Evolutionary conservation across 495 filamentous ascomycete species (phyloP).

Genomic region (Xylaria intraflava): DNA sequence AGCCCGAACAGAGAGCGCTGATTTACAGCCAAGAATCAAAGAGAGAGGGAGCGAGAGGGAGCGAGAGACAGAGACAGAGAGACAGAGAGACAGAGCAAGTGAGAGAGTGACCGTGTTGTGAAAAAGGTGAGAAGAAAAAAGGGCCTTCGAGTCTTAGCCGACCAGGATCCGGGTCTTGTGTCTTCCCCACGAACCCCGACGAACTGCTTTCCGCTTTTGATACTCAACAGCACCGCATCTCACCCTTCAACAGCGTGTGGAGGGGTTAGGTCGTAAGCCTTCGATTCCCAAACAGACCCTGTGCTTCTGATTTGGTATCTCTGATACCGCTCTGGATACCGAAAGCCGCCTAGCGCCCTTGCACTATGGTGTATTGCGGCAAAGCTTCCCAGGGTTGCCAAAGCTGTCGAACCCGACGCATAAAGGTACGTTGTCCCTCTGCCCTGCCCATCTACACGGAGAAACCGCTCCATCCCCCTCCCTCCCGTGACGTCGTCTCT

Average conservation of each 20-base stretch:
- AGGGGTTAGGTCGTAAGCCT: conserved; percentile 5
- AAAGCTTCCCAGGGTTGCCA: conserved; percentile 65
- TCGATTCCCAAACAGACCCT: background rate
- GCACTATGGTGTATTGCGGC: conserved; percentile 64
- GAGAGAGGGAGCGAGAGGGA: background rate
- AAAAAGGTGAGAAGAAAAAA: background rate
- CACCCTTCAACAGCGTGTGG: conserved; percentile 19
- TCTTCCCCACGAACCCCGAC: conserved; percentile 22
- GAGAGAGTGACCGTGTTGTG: too few species aligned
- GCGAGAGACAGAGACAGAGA: background rate
- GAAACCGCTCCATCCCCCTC: conserved; percentile 9
- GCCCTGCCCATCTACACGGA: conserved; percentile 1
- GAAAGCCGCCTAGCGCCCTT: conserved; percentile 13
- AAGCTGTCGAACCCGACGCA: conserved; percentile 57
- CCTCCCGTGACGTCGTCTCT: conserved; percentile 1
- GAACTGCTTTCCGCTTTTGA: conserved; percentile 31
- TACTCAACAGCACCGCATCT: conserved; percentile 19
- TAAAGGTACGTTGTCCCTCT: conserved; percentile 44
- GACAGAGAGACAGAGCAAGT: background rate
- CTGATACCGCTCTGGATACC: conserved; percentile 8
- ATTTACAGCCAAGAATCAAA: background rate
- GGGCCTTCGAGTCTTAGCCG: background rate
- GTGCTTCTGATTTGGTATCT: conserved; percentile 2
- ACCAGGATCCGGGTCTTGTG: background rate
- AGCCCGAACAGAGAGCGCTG: background rate